These are phyloP conservation scores for Zychaea mexicana DNA, from an alignment of 371 early-diverging fungal genomes.

Conservation along the genomic window DNA sequence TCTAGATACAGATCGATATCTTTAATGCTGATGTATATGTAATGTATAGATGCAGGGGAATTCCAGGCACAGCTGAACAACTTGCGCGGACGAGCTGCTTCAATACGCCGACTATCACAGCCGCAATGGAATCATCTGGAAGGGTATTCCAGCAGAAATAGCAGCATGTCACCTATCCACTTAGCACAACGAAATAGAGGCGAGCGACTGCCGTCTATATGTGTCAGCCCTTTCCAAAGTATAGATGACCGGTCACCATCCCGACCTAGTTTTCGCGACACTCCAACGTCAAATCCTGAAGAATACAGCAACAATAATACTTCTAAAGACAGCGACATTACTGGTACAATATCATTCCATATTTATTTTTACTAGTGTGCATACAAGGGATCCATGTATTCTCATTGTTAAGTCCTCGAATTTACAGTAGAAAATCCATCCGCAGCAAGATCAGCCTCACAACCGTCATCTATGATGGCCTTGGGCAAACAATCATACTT, in stretches of 20 bases:
- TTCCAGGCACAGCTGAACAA: neutral
- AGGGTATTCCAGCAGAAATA: too few relatives aligned
- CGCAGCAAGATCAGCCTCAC: neutral
- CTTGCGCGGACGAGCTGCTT: neutral
- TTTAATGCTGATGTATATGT: too few relatives aligned
- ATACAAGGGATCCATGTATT: too few relatives aligned
- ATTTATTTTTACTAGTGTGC: too few relatives aligned
- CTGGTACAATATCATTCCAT: too few relatives aligned
- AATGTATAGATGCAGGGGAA: neutral
- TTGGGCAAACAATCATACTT: conserved; percentile 37
- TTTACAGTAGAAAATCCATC: neutral
- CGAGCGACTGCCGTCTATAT: neutral
- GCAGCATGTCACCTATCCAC: too few relatives aligned
- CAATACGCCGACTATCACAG: neutral
- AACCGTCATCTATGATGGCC: conserved; percentile 29
- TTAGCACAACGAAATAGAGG: neutral
- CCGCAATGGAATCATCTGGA: neutral
- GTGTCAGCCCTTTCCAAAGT: neutral
- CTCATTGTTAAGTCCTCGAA: too few relatives aligned
- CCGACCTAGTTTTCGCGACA: neutral
- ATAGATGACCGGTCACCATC: neutral
- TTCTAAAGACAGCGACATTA: neutral
- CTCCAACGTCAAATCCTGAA: neutral
- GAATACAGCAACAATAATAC: neutral
- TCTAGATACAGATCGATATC: neutral